phyloP scores from a whole-genome alignment of 768 basidiomycete species.

The Russula dissimulans region DNA sequence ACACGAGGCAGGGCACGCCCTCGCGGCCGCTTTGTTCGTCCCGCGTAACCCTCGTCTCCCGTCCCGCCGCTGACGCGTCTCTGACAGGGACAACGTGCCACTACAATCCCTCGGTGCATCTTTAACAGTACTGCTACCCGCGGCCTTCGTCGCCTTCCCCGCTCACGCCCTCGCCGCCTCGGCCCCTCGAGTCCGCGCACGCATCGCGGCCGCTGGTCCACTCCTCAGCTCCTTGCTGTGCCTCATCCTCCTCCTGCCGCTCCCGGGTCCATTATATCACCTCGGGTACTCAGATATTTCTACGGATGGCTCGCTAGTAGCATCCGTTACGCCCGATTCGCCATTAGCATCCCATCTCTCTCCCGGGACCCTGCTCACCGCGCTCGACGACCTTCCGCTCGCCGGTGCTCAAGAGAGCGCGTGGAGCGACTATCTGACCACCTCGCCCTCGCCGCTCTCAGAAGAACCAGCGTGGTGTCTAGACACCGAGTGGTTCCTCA shows the following conservation, averaged over 20 bases:
- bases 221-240: conserved; percentile 68
- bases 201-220: conserved; percentile 64
- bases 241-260: conserved; percentile 32
- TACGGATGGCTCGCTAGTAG: conserved; percentile 43
- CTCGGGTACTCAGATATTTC: conserved; percentile 48
- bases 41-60: background rate
- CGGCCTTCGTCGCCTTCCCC: conserved; percentile 65
- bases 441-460: background rate
- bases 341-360: conserved; percentile 48
- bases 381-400: conserved; percentile 54
- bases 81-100: conserved; percentile 51
- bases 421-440: conserved; percentile 42
- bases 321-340: conserved; percentile 49
- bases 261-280: conserved; percentile 15
- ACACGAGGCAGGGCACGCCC: conserved; percentile 75
- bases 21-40: conserved; percentile 65
- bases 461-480: conserved; percentile 17
- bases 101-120: conserved; percentile 53
- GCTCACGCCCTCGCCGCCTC: conserved; percentile 32
- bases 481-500: conserved; percentile 13
- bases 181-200: conserved; percentile 37
- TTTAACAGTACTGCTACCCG: conserved; percentile 54
- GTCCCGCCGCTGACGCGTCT: background rate
- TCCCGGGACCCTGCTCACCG: conserved; percentile 49
- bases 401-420: conserved; percentile 26